Conservation (phyloP, 1,284 basidiomycete genomes). For the Trichosporon sp. region DNA sequence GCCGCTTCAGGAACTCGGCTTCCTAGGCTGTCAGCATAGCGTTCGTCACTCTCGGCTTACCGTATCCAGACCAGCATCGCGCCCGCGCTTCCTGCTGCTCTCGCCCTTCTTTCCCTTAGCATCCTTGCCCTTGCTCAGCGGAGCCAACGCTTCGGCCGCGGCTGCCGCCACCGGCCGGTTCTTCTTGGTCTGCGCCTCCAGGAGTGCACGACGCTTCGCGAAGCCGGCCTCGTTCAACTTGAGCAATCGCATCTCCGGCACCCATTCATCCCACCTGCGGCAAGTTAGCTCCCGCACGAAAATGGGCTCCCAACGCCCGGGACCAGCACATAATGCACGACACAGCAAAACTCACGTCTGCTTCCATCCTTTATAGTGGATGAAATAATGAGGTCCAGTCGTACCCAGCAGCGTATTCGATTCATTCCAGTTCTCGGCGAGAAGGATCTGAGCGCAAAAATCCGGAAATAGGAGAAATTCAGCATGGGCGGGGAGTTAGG, state of each 20-base stretch:
- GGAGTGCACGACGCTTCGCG: conserved; percentile 59
- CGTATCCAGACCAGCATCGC: conserved; percentile 40
- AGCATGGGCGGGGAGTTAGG: conserved; percentile 7
- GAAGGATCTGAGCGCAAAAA: conserved; percentile 57
- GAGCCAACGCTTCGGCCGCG: neutral
- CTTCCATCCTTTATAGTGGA: conserved; percentile 99
- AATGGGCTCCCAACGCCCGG: neutral
- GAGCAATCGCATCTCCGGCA: conserved; percentile 71
- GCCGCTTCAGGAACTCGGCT: conserved; percentile 59
- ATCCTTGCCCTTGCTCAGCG: conserved; percentile 27
- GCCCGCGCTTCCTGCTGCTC: conserved; percentile 50
- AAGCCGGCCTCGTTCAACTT: conserved; percentile 84
- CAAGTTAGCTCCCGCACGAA: neutral
- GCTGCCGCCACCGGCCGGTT: conserved; percentile 26
- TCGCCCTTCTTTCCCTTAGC: conserved; percentile 47
- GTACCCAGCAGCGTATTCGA: conserved; percentile 61
- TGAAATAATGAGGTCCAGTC: conserved; percentile 78
- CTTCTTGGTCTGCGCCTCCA: conserved; percentile 48
- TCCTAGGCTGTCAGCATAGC: conserved; percentile 42
- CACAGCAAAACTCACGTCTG: conserved; percentile 64
- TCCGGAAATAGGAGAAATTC: neutral
- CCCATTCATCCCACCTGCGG: conserved; percentile 96
- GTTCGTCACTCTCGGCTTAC: conserved; percentile 23
- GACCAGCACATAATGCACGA: neutral
- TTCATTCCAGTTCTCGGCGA: conserved; percentile 70